A percentile compares a stretch with the other conserved stretches of the same genome.
Conservation (phyloP, 2,329 filamentous ascomycete genomes). For the Cadophora sp. region DNA sequence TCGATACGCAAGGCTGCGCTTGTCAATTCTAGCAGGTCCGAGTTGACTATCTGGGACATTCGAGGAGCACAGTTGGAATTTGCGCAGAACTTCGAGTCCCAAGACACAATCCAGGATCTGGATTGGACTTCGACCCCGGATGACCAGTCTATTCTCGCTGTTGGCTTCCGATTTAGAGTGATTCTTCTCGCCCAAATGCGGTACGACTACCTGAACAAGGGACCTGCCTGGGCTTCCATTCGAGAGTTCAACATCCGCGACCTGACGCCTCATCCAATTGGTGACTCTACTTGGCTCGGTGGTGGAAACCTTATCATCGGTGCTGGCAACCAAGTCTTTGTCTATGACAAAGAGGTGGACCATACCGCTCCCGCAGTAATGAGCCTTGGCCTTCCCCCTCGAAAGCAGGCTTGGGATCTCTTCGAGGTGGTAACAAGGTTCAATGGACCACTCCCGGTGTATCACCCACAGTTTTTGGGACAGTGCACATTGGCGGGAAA, state of each 20-base stretch:
- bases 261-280: conserved; percentile 87
- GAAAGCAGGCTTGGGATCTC: conserved; percentile 57
- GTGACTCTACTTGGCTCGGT: conserved; percentile 89
- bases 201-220: conserved; percentile 88
- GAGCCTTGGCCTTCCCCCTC: conserved; percentile 36
- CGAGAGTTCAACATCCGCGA: conserved; percentile 82
- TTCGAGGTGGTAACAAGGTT: conserved; percentile 84
- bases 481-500: conserved; percentile 88
- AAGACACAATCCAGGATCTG: conserved; percentile 81
- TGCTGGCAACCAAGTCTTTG: conserved; percentile 88
- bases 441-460: conserved; percentile 87
- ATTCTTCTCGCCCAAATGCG: conserved; percentile 85
- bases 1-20: conserved; percentile 87
- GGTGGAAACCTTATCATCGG: conserved; percentile 87
- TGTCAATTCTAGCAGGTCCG: conserved; percentile 74
- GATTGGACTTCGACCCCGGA: conserved; percentile 95
- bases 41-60: conserved; percentile 91
- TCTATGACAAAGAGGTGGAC: conserved; percentile 79
- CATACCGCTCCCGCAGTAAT: conserved; percentile 49
- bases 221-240: conserved; percentile 88
- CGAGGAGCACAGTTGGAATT: conserved; percentile 83
- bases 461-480: conserved; percentile 89
- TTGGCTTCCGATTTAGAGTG: conserved; percentile 90
- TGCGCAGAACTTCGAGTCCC: conserved; percentile 73
- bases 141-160: conserved; percentile 84